Evolutionary conservation across 2,329 filamentous ascomycete genomes (phyloP).

Genomic region (Byssoonygena ceratinophila): DNA sequence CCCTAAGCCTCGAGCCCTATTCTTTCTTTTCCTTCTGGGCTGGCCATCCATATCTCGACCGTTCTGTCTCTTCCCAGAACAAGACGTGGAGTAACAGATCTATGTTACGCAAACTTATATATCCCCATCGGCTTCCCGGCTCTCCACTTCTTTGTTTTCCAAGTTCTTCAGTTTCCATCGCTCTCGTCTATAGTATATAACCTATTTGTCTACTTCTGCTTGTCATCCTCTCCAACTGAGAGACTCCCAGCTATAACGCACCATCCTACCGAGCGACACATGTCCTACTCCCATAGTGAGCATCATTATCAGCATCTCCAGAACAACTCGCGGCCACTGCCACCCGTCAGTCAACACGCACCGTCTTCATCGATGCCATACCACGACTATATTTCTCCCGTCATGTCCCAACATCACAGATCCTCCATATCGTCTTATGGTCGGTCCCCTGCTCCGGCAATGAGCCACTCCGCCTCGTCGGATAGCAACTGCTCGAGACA

Average conservation of each 20-base stretch:
- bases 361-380: background rate
- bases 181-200: constrained; percentile 4
- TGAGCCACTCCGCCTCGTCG: constrained; percentile 17
- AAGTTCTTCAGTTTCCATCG: background rate
- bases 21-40: background rate
- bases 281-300: constrained; percentile 8
- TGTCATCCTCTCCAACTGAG: background rate
- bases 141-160: constrained; percentile 5
- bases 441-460: constrained; percentile 15
- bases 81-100: constrained; percentile 12
- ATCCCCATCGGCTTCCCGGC: constrained; percentile 1
- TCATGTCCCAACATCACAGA: background rate
- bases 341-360: background rate
- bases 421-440: constrained; percentile 6
- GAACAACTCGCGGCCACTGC: background rate
- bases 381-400: constrained; percentile 9
- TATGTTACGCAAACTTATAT: constrained; percentile 13
- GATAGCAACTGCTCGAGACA: constrained; percentile 17
- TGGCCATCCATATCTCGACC: constrained; percentile 6
- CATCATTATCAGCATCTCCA: background rate
- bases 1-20: constrained; percentile 9
- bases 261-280: background rate
- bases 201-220: background rate
- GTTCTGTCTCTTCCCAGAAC: constrained; percentile 8
- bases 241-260: background rate